Percentiles rank a stretch among this genome's conserved stretches.
phyloP scores from a whole-genome alignment of 2,329 filamentous ascomycete species.

The Rutstroemia sp. region DNA sequence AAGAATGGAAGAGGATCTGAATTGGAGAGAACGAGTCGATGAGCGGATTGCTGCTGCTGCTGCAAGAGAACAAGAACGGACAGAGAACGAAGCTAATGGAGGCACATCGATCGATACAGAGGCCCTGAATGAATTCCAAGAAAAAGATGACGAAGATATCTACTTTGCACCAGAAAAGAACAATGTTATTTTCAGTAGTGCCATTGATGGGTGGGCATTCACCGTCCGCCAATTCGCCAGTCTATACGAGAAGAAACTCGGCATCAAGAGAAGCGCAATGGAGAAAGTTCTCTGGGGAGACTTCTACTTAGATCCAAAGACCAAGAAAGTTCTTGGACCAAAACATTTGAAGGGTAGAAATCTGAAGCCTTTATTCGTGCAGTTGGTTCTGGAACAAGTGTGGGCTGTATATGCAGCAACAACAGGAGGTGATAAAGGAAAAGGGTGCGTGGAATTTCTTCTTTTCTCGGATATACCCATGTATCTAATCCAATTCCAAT shows the following conservation, averaged over 20 bases:
- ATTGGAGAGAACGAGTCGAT: conserved; percentile 91
- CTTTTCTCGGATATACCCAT: conserved; percentile 27
- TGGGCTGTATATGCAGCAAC: conserved; percentile 96
- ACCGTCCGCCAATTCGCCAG: conserved; percentile 90
- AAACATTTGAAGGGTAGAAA: conserved; percentile 91
- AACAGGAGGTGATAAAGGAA: conserved; percentile 71
- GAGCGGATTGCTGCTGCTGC: conserved; percentile 69
- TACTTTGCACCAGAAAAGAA: conserved; percentile 98
- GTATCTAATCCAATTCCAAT: conserved; percentile 15
- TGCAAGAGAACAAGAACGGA: conserved; percentile 47
- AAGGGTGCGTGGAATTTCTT: conserved; percentile 55
- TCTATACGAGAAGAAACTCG: conserved; percentile 93
- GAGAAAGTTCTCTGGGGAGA: conserved; percentile 97
- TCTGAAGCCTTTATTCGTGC: conserved; percentile 95
- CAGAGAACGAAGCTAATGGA: conserved; percentile 27
- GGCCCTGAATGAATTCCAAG: conserved; percentile 67
- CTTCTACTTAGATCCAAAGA: conserved; percentile 94
- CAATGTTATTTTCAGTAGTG: conserved; percentile 98
- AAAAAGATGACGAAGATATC: conserved; percentile 90
- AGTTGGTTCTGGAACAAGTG: conserved; percentile 88
- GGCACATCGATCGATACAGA: conserved; percentile 38
- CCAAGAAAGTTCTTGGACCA: conserved; percentile 80
- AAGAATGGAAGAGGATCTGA: conserved; percentile 95
- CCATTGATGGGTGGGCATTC: conserved; percentile 98
- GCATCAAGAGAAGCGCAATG: conserved; percentile 79